phyloP scores from a whole-genome alignment of 164 flowering plant species.

The Magnolia changhungtana region DNA sequence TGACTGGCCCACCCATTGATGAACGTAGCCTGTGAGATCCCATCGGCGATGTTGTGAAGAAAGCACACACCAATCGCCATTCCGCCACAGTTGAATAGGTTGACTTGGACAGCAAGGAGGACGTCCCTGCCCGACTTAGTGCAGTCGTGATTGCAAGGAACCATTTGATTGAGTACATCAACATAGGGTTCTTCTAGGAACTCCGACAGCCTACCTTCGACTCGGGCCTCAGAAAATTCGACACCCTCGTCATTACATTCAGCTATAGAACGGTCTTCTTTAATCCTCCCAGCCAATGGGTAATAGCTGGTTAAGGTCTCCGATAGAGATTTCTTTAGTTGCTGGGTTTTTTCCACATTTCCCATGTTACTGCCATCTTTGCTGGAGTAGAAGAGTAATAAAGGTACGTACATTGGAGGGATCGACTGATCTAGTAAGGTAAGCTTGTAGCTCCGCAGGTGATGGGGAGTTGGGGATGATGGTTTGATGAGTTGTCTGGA shows the following conservation, averaged over 20 bases:
- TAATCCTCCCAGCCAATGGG: constrained; percentile 38
- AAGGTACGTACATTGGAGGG: constrained; percentile 9
- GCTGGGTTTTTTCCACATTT: background rate
- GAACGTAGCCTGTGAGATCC: constrained; percentile 29
- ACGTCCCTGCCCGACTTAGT: background rate
- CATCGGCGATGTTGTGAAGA: constrained; percentile 47
- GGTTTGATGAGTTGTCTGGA: constrained; percentile 17
- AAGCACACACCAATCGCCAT: constrained; percentile 47
- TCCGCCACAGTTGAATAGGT: constrained; percentile 50
- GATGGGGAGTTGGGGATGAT: constrained; percentile 24
- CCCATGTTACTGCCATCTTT: background rate
- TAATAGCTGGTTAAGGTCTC: constrained; percentile 24
- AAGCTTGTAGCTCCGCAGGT: constrained; percentile 9
- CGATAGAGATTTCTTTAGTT: constrained; percentile 25
- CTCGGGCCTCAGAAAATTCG: background rate
- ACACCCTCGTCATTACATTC: constrained; percentile 3
- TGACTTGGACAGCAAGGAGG: constrained; percentile 40
- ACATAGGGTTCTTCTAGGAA: background rate
- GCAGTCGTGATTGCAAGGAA: background rate
- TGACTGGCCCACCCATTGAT: constrained; percentile 39
- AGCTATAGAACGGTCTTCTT: constrained; percentile 24
- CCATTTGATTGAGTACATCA: background rate
- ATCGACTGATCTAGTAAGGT: constrained; percentile 18
- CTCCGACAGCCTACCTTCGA: background rate
- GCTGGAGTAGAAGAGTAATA: constrained; percentile 13